These are phyloP conservation scores for Penicillium odoratum DNA, from an alignment of 495 filamentous ascomycete genomes.

Conservation along the genomic window DNA sequence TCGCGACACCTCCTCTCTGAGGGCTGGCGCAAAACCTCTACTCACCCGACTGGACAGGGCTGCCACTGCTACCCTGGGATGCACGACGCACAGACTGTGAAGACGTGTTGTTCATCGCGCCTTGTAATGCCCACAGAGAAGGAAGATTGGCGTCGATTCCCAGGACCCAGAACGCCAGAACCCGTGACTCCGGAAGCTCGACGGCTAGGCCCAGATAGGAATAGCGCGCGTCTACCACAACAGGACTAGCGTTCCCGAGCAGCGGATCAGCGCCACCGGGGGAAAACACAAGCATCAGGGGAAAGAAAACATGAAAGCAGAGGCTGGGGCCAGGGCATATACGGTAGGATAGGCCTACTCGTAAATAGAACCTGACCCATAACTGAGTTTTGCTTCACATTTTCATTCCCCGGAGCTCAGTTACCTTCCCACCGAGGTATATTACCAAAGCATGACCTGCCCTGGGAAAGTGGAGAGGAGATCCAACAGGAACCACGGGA, in stretches of 20 bases:
- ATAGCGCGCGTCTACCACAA: slow-evolving; percentile 16
- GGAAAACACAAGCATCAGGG: not conserved
- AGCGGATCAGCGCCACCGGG: slow-evolving; percentile 40
- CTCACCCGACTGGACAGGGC: slow-evolving; percentile 41
- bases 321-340: slow-evolving; percentile 4
- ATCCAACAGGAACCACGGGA: slow-evolving; percentile 23
- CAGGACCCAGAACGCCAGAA: slow-evolving; percentile 27
- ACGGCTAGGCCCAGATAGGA: slow-evolving; percentile 30
- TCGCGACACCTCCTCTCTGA: slow-evolving; percentile 1
- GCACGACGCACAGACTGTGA: slow-evolving; percentile 34
- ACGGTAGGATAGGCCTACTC: not conserved
- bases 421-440: not conserved
- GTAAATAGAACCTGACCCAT: not conserved
- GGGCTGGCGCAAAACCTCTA: slow-evolving; percentile 15
- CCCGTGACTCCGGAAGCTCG: slow-evolving; percentile 48
- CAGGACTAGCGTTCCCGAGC: slow-evolving; percentile 43
- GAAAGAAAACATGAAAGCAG: not conserved
- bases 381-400: not conserved
- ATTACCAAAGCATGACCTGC: not conserved
- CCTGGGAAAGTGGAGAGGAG: slow-evolving; percentile 21
- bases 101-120: slow-evolving; percentile 35
- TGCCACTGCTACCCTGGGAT: slow-evolving; percentile 39
- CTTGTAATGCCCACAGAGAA: slow-evolving; percentile 10
- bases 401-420: not conserved
- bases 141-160: slow-evolving; percentile 15